Percentiles rank a stretch among this genome's conserved stretches.
Evolutionary conservation across 164 flowering plant genomes (phyloP).

Genomic region (Tetracentron sinense): DNA sequence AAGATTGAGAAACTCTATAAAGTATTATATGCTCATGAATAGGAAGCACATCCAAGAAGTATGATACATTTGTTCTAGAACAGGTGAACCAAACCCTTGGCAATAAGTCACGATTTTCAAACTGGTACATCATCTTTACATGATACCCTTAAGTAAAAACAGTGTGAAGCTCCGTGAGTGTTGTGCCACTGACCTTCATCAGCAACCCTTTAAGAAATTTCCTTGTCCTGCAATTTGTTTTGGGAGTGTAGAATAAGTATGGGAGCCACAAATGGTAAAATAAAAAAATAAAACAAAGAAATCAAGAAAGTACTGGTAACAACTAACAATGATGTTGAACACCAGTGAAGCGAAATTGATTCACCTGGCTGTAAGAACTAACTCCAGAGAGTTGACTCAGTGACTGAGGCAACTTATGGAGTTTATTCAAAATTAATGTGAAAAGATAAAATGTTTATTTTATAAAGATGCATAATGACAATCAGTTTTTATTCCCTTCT

Average conservation of each 20-base stretch:
- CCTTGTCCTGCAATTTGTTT: constrained; percentile 8
- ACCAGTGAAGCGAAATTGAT: no score
- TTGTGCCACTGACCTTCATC: constrained; percentile 1
- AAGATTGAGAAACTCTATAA: no score
- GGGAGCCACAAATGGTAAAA: neutral
- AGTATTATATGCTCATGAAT: no score
- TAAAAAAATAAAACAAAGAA: neutral
- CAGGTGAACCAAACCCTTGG: neutral
- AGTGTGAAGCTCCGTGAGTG: neutral
- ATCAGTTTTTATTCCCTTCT: no score
- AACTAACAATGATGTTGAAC: no score
- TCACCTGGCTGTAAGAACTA: no score
- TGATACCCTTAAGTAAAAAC: neutral
- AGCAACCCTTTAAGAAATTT: neutral
- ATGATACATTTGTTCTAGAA: neutral
- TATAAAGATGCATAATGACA: no score
- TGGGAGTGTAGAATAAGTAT: neutral
- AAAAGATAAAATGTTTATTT: no score
- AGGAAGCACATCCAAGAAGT: neutral
- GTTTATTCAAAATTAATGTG: no score
- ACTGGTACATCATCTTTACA: neutral
- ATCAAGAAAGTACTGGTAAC: neutral
- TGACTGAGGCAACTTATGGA: no score
- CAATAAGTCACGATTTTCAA: neutral
- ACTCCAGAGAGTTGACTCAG: no score